phyloP scores from a whole-genome alignment of 495 filamentous ascomycete species.

The Acidomyces sp. region DNA sequence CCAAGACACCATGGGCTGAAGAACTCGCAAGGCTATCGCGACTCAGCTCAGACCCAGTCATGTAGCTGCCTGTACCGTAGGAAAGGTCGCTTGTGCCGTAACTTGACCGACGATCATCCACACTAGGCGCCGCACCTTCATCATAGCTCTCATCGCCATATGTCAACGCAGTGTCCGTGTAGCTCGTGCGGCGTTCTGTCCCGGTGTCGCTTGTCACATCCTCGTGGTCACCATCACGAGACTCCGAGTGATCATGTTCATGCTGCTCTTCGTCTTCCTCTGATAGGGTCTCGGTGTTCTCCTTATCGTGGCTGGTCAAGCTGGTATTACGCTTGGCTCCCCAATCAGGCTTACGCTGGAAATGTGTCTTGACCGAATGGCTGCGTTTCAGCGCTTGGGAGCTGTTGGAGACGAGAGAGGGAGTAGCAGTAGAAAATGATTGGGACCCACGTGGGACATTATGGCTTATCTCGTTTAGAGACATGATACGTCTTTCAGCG shows the following conservation, averaged over 20 bases:
- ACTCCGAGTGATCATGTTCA: slow-evolving; percentile 23
- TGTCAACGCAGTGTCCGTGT: slow-evolving; percentile 12
- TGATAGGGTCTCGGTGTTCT: slow-evolving; percentile 44
- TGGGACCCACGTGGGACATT: slow-evolving; percentile 52
- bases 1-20: slow-evolving; percentile 11
- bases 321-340: slow-evolving; percentile 34
- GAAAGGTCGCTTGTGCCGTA: slow-evolving; percentile 38
- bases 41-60: slow-evolving; percentile 24
- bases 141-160: slow-evolving; percentile 23
- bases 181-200: slow-evolving; percentile 35
- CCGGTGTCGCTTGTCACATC: slow-evolving; percentile 34
- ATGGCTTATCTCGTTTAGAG: slow-evolving; percentile 71
- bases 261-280: slow-evolving; percentile 27
- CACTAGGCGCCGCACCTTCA: slow-evolving; percentile 29
- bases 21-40: slow-evolving; percentile 38
- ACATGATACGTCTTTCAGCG: slow-evolving; percentile 63
- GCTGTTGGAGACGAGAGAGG: slow-evolving; percentile 21
- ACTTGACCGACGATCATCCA: slow-evolving; percentile 38
- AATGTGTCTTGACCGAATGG: slow-evolving; percentile 53
- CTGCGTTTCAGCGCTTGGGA: slow-evolving; percentile 47
- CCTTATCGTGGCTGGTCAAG: slow-evolving; percentile 39
- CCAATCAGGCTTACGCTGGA: slow-evolving; percentile 63
- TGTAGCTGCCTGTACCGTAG: slow-evolving; percentile 34
- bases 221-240: slow-evolving; percentile 28
- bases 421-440: slow-evolving; percentile 30